Percentiles rank a stretch among this genome's conserved stretches.
Conservation (phyloP, 306 rosid species). For the Vigna radiata region DNA sequence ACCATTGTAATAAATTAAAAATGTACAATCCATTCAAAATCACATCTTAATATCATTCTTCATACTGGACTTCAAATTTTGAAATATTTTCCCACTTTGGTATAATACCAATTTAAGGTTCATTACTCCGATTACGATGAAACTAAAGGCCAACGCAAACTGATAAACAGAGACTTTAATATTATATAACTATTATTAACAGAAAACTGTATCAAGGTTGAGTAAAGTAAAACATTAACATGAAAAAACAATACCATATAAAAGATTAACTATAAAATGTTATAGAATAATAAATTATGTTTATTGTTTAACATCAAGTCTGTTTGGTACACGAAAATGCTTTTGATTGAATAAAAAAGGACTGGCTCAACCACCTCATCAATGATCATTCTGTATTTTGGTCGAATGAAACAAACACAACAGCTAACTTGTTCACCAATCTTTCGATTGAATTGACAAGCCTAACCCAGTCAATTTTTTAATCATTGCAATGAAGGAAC, state of each 20-base stretch:
- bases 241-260: neutral
- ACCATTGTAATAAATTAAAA: neutral
- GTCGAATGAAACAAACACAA: neutral
- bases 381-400: neutral
- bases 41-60: neutral
- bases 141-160: neutral
- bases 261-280: neutral
- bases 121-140: neutral
- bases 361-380: neutral
- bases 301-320: neutral
- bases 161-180: neutral
- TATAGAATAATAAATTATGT: neutral
- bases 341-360: neutral
- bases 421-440: neutral
- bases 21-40: neutral
- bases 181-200: neutral
- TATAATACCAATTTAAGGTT: neutral
- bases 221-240: neutral
- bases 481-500: neutral
- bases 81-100: neutral
- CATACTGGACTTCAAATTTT: neutral
- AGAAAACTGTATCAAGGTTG: neutral
- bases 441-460: neutral
- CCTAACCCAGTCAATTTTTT: neutral
- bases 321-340: neutral